Evolutionary conservation across 352 stramenopile genomes (phyloP), one percentile per base, ranked within the genome.

Genomic region (Pythium dissotocum): DNA sequence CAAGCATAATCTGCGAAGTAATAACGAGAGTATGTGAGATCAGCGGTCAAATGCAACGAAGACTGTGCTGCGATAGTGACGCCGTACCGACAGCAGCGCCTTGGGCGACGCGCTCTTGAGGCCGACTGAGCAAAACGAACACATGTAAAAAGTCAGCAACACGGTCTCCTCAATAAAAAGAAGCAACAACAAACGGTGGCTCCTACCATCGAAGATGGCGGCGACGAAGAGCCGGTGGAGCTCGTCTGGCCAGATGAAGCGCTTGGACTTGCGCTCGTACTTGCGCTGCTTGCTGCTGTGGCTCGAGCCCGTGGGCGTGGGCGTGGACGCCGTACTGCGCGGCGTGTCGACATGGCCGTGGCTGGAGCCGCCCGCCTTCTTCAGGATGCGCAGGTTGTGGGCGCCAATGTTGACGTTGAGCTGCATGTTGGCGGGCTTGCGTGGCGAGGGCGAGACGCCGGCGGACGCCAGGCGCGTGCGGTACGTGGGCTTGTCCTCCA

Each of bases 21-120:
- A 6, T 2, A 18, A 14, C 4, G 10, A 44, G 10, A 44, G 10
- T 0, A n/a, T 16, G 38, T 44, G 12, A 44, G 38, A 13, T 40
- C 7, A 40, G 7, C 35, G 13, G 38, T 6, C 38, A 14, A 44
- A 14, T 44, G 10, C 38, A 18, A 18, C 38, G 4, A 6, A 44
- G 1, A n/a, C 10, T 18, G 12, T n/a, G 38, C 10, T 5, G 5
- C 38, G 18, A 44, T 44, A 6, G 12, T 6, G 38, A 5, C 10
- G 38, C 38, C 38, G 38, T 44, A 44, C 38, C 69, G 66, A 85
- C 85, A 64, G 73, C 77, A 95, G 72, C 53, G 88, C 85, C 69
- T 96, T 96, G 16, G 87, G 88, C 12, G 87, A 95, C 13, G 88
- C 88, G 49, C 95, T 91, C 72, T 96, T 96, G 61, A 96, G 77